A percentile compares a stretch with the other conserved stretches of the same genome.
phyloP scores from a whole-genome alignment of 192 early-diverging fungal genomes.

The Backusella sp. region DNA sequence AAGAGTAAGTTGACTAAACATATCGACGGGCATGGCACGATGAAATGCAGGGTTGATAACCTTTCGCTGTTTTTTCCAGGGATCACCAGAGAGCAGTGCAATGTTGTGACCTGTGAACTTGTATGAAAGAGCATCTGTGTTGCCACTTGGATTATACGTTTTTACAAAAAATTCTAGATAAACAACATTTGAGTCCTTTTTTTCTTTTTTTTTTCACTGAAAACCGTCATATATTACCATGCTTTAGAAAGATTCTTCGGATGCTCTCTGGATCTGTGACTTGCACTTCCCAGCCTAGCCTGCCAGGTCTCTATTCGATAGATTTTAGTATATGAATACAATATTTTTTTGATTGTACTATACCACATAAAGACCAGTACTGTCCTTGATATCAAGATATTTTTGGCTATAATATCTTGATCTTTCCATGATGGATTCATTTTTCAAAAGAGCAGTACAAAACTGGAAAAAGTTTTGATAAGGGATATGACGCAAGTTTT shows the following conservation, averaged over 20 bases:
- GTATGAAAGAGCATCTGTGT: not conserved
- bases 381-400: not conserved
- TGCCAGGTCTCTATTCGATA: not conserved
- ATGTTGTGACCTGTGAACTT: constrained; percentile 9
- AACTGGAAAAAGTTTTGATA: not conserved
- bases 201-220: too few species aligned
- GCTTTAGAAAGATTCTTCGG: not conserved
- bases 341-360: not conserved
- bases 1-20: constrained; percentile 22
- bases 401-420: not conserved
- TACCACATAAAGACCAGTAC: not conserved
- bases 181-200: not conserved
- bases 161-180: not conserved
- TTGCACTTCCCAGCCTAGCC: not conserved
- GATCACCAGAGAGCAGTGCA: not conserved
- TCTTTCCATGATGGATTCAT: not conserved
- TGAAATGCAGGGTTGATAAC: constrained; percentile 32
- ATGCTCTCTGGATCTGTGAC: not conserved
- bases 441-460: not conserved
- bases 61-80: constrained; percentile 12
- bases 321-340: not conserved
- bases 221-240: not conserved
- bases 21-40: constrained; percentile 22
- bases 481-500: not conserved
- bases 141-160: not conserved